A percentile compares a stretch with the other conserved stretches of the same genome.
Conservation (phyloP, 2,329 filamentous ascomycete genomes). For the Xylaria sp. region DNA sequence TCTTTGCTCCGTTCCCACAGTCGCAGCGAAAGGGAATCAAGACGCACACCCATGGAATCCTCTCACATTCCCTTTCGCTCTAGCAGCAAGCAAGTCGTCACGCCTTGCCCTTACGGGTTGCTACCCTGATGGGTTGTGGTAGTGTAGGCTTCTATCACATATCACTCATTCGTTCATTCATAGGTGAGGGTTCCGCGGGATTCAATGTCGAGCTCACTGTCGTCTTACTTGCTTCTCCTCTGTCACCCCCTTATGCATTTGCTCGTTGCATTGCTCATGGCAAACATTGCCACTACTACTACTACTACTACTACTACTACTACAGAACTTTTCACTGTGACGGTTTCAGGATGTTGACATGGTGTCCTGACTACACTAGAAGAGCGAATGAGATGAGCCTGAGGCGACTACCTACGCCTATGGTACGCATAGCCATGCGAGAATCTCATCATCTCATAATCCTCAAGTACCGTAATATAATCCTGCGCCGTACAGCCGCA, state of each 20-base stretch:
- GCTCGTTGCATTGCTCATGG: neutral
- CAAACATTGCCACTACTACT: neutral
- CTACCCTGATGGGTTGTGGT: slow-evolving; percentile 16
- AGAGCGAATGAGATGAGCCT: neutral
- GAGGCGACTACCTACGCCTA: too few species aligned
- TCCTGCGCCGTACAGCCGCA: neutral
- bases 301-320: neutral
- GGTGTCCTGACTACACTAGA: neutral
- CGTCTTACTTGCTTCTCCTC: slow-evolving; percentile 4
- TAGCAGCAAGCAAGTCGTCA: slow-evolving; percentile 7
- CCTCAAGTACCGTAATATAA: too few species aligned
- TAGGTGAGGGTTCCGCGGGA: too few species aligned
- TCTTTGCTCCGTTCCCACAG: slow-evolving; percentile 6
- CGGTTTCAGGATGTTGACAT: neutral
- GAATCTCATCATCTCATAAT: neutral
- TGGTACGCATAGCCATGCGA: neutral
- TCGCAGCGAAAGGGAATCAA: neutral
- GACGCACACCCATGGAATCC: too few species aligned
- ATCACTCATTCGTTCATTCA: too few species aligned
- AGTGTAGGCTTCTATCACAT: too few species aligned
- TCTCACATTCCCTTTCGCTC: neutral
- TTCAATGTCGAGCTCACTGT: neutral
- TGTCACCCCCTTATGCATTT: neutral
- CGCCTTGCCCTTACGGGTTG: slow-evolving; percentile 9
- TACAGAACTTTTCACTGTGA: neutral